These are phyloP conservation scores for Pichia manshurica DNA, from an alignment of 805 yeast genomes.

Conservation along the genomic window DNA sequence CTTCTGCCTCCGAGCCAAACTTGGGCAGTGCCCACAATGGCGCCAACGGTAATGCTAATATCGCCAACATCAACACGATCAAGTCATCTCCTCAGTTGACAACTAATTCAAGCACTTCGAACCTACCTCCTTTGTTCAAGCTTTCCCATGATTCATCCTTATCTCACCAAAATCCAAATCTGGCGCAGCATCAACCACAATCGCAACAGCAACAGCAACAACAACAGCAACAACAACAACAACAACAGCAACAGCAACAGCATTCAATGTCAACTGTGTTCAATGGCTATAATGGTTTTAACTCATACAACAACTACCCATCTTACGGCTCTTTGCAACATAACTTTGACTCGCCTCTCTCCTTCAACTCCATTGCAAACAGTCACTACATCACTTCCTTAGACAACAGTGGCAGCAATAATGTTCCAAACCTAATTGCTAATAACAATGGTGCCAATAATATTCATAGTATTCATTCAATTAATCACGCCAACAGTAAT, in stretches of 20 bases:
- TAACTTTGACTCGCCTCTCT: background rate
- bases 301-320: background rate
- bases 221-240: constrained; percentile 8
- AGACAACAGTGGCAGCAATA: background rate
- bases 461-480: background rate
- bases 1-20: too few species aligned
- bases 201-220: background rate
- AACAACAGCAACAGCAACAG: constrained; percentile 3
- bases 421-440: too few species aligned
- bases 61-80: background rate
- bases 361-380: background rate
- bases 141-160: background rate
- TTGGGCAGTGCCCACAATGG: background rate
- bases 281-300: background rate
- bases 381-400: background rate
- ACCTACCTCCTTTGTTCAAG: background rate
- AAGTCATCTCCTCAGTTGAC: background rate
- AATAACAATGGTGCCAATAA: background rate
- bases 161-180: constrained; percentile 1
- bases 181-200: background rate
- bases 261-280: background rate
- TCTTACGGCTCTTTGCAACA: background rate
- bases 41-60: background rate
- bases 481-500: too few species aligned
- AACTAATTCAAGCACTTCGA: background rate